A percentile compares a stretch with the other conserved stretches of the same genome.
Evolutionary conservation across 108 stramenopile genomes (phyloP).

Genomic region (Skeletonema menzelii): DNA sequence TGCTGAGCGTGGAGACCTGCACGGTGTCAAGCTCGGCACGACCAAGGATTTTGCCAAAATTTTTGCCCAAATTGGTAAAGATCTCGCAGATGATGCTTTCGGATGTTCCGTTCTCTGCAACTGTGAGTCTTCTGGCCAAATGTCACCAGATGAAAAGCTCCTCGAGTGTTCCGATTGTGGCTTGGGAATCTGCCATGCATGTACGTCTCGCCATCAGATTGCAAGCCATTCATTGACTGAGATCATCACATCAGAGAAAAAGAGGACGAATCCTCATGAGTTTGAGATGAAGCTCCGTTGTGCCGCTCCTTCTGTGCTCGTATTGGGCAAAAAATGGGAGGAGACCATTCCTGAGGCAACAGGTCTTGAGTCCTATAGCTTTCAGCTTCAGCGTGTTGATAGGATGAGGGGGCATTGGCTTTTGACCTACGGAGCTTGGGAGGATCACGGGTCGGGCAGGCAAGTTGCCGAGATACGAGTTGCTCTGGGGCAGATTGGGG

Average conservation of each 20-base stretch:
- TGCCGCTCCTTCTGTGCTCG: constrained; percentile 33
- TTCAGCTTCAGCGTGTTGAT: constrained; percentile 53
- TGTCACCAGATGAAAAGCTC: constrained; percentile 32
- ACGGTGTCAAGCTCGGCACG: neutral
- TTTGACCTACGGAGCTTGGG: constrained; percentile 53
- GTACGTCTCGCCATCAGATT: constrained; percentile 40
- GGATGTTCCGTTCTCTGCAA: constrained; percentile 35
- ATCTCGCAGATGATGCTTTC: constrained; percentile 24
- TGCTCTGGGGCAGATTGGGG: constrained; percentile 26
- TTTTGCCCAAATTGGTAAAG: constrained; percentile 16
- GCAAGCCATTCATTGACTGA: constrained; percentile 42
- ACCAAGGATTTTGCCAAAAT: constrained; percentile 17
- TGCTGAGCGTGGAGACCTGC: constrained; percentile 45
- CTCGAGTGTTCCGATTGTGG: constrained; percentile 46
- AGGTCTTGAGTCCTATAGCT: constrained; percentile 49
- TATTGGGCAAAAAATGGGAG: constrained; percentile 39
- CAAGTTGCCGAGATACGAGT: constrained; percentile 57
- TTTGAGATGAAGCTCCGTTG: constrained; percentile 50
- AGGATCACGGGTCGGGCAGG: constrained; percentile 48
- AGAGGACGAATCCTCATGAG: constrained; percentile 34
- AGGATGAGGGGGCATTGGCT: constrained; percentile 51
- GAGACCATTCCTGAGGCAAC: constrained; percentile 24
- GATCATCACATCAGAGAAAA: constrained; percentile 5
- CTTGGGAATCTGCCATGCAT: constrained; percentile 42
- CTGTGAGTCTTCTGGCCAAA: constrained; percentile 49